Evolutionary conservation across 495 filamentous ascomycete species (phyloP), one percentile per base, ranked within the genome.

Genomic region (Hyaloscypha variabilis): DNA sequence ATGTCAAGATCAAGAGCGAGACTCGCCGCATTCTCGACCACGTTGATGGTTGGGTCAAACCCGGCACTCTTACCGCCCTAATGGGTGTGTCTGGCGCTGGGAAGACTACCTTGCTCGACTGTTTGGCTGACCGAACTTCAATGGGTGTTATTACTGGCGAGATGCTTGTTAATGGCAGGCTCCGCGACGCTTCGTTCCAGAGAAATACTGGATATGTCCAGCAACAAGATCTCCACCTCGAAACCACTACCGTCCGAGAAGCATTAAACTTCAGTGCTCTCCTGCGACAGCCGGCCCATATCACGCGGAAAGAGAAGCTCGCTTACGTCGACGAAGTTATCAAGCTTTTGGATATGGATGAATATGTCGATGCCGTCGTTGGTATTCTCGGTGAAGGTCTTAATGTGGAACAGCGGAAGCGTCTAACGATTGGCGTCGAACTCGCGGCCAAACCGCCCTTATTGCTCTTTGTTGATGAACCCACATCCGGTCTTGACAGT

Each of bases 391-490:
- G 91, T 21, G 90, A 93, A 75, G 82, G 82, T 24, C 81, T 97
- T 26, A 91, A 90, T 3, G 90, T 94, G 17, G 55, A 97, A 72
- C 94, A 96, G 73, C 82, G 92, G 2, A 97, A 96, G 74, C 85
- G 91, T 21, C 75, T 96, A 17, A 97, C 93, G 8, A 96, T 97
- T 68, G 93, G 91, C 68, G 93, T 96, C 55, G 93, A 97, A 72
- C 84, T 97, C 23, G 93, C 91, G 52, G 93, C 93, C 13, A 96
- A 93, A 77, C 93, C 93, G 30, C 86, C 86, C 24, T 80, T 97
- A n/a, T 78, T 97, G 0, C 87, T 97, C 13, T 97, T 97, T 77
- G 85, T 97, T 23, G 92, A 96, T 72, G 92, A 96, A 68, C 92
- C 92, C 17, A 69, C 62, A 6, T 69, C 67, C 23, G 67, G 69